A percentile compares a stretch with the other conserved stretches of the same genome.
phyloP scores from a whole-genome alignment of 192 early-diverging fungal species.

The Coemansia sp. region DNA sequence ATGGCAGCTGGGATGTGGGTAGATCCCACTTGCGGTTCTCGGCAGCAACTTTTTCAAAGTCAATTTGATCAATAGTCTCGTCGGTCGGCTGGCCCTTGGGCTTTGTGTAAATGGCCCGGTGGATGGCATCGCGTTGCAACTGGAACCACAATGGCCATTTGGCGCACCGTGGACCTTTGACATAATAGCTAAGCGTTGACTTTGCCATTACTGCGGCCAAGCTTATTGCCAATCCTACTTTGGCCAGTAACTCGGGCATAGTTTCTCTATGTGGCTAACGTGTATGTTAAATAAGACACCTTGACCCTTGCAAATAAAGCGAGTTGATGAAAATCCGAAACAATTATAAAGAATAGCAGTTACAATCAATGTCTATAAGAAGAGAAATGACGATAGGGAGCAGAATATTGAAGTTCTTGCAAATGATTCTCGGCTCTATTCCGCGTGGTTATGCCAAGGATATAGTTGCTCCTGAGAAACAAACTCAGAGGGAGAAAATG shows the following conservation, averaged over 20 bases:
- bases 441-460: too few species aligned
- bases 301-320: too few species aligned
- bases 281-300: background rate
- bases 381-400: too few species aligned
- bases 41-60: slow-evolving; percentile 25
- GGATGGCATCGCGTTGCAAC: slow-evolving; percentile 30
- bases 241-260: slow-evolving; percentile 27
- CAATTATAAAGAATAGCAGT: background rate
- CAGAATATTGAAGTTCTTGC: too few species aligned
- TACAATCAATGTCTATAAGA: background rate
- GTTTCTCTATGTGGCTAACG: background rate
- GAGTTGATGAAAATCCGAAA: too few species aligned
- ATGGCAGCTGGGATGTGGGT: slow-evolving; percentile 10
- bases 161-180: slow-evolving; percentile 33
- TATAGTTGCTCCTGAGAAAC: background rate
- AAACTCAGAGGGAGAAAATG: background rate
- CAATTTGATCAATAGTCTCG: slow-evolving; percentile 35
- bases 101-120: slow-evolving; percentile 7
- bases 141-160: slow-evolving; percentile 46
- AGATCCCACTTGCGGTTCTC: slow-evolving; percentile 18
- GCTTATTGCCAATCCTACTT: slow-evolving; percentile 9
- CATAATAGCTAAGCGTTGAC: slow-evolving; percentile 37
- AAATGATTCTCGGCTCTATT: too few species aligned
- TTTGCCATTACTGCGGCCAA: slow-evolving; percentile 15
- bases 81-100: slow-evolving; percentile 10